Conservation (phyloP, 495 filamentous ascomycete genomes). For the Penicillium atrosanguineum region DNA sequence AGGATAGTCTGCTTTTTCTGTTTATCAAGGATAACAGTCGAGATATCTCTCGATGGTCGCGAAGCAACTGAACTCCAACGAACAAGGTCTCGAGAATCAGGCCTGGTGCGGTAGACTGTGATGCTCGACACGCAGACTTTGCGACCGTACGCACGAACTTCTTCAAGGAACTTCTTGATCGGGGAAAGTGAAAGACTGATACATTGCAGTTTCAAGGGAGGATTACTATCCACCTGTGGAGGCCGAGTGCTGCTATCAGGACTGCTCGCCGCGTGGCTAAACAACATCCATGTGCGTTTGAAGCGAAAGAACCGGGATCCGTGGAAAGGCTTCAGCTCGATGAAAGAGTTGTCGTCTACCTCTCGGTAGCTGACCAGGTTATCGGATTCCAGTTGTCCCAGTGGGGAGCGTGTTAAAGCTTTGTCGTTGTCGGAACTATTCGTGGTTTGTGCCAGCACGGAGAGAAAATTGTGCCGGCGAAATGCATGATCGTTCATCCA, state of each 20-base stretch:
- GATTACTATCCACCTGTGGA: constrained; percentile 1
- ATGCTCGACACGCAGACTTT: constrained; percentile 4
- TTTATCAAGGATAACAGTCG: constrained; percentile 75
- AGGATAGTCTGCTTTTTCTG: constrained; percentile 37
- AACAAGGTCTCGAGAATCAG: constrained; percentile 1
- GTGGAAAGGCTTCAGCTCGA: constrained; percentile 8
- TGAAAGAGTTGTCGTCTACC: background rate
- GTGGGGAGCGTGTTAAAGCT: background rate
- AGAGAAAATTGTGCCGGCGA: constrained; percentile 2
- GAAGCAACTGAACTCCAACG: constrained; percentile 21
- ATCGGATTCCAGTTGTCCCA: background rate
- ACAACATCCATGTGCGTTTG: constrained; percentile 4
- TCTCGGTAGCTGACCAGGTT: constrained; percentile 3
- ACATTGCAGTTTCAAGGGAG: background rate
- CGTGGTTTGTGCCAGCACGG: constrained; percentile 4
- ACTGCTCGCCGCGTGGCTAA: background rate
- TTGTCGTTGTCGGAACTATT: constrained; percentile 1
- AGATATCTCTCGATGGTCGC: constrained; percentile 58
- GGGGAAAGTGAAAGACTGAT: background rate
- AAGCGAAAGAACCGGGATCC: constrained; percentile 5
- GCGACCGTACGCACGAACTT: constrained; percentile 3
- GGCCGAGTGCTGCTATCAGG: background rate
- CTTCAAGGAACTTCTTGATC: constrained; percentile 3
- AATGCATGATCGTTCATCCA: constrained; percentile 11
- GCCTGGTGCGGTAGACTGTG: constrained; percentile 1